Percentiles rank a stretch among this genome's conserved stretches.
These are phyloP conservation scores for Neurospora sp. DNA, from an alignment of 495 filamentous ascomycete genomes.

Conservation along the genomic window DNA sequence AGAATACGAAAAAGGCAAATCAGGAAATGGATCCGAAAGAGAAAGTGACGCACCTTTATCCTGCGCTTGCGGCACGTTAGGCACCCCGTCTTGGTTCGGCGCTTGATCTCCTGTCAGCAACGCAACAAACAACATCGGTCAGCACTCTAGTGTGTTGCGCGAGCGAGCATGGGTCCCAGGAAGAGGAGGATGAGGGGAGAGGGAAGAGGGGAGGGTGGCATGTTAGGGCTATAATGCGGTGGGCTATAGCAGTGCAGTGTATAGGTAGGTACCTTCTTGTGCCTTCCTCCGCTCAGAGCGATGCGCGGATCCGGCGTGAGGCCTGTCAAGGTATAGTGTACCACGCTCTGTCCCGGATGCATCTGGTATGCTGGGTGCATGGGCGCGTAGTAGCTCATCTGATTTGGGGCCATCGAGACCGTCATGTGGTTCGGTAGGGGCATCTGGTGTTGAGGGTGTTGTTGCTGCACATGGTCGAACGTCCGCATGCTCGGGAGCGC, in stretches of 20 bases:
- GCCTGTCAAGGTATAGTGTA: constrained; percentile 50
- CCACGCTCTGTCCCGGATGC: constrained; percentile 19
- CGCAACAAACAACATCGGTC: constrained; percentile 15
- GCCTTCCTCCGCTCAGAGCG: constrained; percentile 67
- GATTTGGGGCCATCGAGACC: constrained; percentile 20
- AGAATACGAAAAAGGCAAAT: neutral
- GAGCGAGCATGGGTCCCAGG: neutral
- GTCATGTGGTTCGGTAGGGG: constrained; percentile 26
- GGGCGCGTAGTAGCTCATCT: constrained; percentile 34
- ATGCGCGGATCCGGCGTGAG: constrained; percentile 45
- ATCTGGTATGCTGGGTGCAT: constrained; percentile 30
- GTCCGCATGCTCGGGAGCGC: constrained; percentile 59
- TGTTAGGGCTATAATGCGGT: neutral
- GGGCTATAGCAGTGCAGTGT: constrained; percentile 2
- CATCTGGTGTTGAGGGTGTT: constrained; percentile 31
- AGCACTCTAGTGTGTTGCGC: constrained; percentile 5
- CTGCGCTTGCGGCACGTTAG: constrained; percentile 92
- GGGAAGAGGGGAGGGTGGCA: neutral
- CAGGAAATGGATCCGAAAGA: neutral
- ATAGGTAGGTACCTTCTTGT: constrained; percentile 63
- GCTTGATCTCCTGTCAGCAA: constrained; percentile 72
- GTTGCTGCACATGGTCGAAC: constrained; percentile 39
- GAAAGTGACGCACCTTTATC: constrained; percentile 75
- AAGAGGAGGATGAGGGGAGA: neutral
- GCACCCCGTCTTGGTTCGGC: constrained; percentile 94